These are phyloP conservation scores for Neofusicoccum cordaticola DNA, from an alignment of 2,329 filamentous ascomycete genomes.

Conservation along the genomic window DNA sequence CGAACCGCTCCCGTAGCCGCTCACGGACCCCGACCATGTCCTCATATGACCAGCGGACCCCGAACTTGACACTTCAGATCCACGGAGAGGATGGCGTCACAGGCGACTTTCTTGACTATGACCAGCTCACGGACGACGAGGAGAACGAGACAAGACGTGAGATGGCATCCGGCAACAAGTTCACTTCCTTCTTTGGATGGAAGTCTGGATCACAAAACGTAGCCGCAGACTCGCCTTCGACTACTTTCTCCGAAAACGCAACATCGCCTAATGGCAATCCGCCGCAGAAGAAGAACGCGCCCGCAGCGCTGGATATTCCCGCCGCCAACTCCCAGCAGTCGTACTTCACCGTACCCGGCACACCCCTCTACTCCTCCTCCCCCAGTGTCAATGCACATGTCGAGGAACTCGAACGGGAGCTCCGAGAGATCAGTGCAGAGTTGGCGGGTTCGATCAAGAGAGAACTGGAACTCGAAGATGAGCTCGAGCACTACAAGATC, in stretches of 20 bases:
- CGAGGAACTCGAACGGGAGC: slow-evolving; percentile 88
- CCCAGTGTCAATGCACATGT: slow-evolving; percentile 58
- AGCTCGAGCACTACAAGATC: slow-evolving; percentile 83
- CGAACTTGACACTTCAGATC: slow-evolving; percentile 32
- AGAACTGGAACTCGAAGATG: slow-evolving; percentile 94
- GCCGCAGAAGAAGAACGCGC: slow-evolving; percentile 32
- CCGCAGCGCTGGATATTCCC: slow-evolving; percentile 50
- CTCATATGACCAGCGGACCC: slow-evolving; percentile 31
- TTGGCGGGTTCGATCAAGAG: slow-evolving; percentile 87
- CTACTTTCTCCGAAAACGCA: slow-evolving; percentile 58
- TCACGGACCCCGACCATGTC: slow-evolving; percentile 39
- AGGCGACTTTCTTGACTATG: slow-evolving; percentile 36
- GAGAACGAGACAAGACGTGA: slow-evolving; percentile 19
- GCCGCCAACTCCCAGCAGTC: slow-evolving; percentile 45
- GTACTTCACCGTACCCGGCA: slow-evolving; percentile 49
- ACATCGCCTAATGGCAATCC: slow-evolving; percentile 53
- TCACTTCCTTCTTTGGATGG: slow-evolving; percentile 68
- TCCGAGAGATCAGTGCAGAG: slow-evolving; percentile 90
- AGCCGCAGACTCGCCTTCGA: slow-evolving; percentile 58
- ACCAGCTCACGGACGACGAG: slow-evolving; percentile 27
- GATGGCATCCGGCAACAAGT: slow-evolving; percentile 47
- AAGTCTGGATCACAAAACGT: slow-evolving; percentile 53
- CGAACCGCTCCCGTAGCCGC: slow-evolving; percentile 23
- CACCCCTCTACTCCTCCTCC: slow-evolving; percentile 43
- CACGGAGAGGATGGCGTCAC: slow-evolving; percentile 31